Conservation (phyloP, 2,329 filamentous ascomycete genomes). For the Monosporascus sp. region DNA sequence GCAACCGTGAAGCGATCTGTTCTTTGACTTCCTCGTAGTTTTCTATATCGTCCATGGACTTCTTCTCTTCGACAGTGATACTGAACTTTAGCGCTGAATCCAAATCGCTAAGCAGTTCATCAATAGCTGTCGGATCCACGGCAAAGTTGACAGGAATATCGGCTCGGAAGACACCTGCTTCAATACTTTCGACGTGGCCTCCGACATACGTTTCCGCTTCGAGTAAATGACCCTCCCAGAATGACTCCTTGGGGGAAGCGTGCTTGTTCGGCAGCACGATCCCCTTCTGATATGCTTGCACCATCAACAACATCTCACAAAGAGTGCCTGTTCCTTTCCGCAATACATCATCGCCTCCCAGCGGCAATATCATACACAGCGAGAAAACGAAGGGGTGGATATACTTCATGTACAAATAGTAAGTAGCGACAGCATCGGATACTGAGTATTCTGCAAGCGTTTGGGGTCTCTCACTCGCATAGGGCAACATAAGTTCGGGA, state of each 20-base stretch:
- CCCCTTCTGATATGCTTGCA: slow-evolving; percentile 87
- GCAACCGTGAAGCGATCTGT: slow-evolving; percentile 70
- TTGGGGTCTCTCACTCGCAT: slow-evolving; percentile 85
- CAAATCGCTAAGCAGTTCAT: slow-evolving; percentile 80
- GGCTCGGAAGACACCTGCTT: slow-evolving; percentile 91
- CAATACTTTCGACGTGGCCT: slow-evolving; percentile 98
- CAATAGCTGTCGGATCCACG: slow-evolving; percentile 82
- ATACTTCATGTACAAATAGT: slow-evolving; percentile 99
- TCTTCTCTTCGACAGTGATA: slow-evolving; percentile 78
- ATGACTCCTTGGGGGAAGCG: slow-evolving; percentile 81
- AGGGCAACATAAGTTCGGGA: slow-evolving; percentile 93
- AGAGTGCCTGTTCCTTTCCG: slow-evolving; percentile 95
- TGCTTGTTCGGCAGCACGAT: slow-evolving; percentile 98
- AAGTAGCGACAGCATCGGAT: slow-evolving; percentile 96
- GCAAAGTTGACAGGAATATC: slow-evolving; percentile 95
- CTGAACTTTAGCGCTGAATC: slow-evolving; percentile 88
- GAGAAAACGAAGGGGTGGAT: slow-evolving; percentile 99
- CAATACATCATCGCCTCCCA: slow-evolving; percentile 87
- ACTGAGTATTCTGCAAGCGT: slow-evolving; percentile 97
- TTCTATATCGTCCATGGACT: slow-evolving; percentile 69
- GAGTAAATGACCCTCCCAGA: slow-evolving; percentile 93
- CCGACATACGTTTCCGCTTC: slow-evolving; percentile 98
- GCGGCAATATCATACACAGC: slow-evolving; percentile 89
- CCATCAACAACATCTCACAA: slow-evolving; percentile 99
- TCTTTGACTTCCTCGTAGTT: slow-evolving; percentile 82